phyloP scores from a whole-genome alignment of 176 grass and related monocot species.

The Phoenix dactylifera region DNA sequence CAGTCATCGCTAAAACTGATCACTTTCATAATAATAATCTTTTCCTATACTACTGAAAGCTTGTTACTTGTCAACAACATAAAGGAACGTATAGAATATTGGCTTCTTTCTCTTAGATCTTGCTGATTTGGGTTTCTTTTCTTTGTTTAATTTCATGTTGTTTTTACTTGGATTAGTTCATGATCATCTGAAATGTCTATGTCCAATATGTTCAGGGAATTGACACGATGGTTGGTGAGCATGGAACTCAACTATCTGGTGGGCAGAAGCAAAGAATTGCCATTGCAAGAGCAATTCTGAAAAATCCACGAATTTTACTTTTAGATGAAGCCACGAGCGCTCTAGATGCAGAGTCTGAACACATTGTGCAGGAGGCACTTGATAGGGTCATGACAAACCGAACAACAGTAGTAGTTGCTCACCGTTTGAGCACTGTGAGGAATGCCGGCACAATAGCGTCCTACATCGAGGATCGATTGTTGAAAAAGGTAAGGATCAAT shows the following conservation, averaged over 20 bases:
- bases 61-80: too few species aligned
- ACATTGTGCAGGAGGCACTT: conserved; percentile 79
- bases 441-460: conserved; percentile 73
- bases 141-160: too few species aligned
- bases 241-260: conserved; percentile 80
- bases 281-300: conserved; percentile 86
- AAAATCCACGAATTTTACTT: conserved; percentile 83
- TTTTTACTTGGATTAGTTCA: too few species aligned
- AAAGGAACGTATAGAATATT: too few species aligned
- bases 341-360: conserved; percentile 74
- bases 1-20: too few species aligned
- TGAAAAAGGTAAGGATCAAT: conserved; percentile 59
- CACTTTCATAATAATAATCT: too few species aligned
- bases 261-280: conserved; percentile 97
- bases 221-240: conserved; percentile 69
- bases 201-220: conserved; percentile 38
- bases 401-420: conserved; percentile 80
- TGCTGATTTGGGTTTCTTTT: too few species aligned
- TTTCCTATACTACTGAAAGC: too few species aligned
- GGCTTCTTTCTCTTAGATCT: too few species aligned
- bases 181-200: not conserved
- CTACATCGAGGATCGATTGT: conserved; percentile 72
- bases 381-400: conserved; percentile 75
- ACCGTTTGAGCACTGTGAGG: conserved; percentile 69
- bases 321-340: conserved; percentile 88